These are phyloP conservation scores for Prunus salicina DNA, from an alignment of 306 rosid genomes.

Conservation along the genomic window DNA sequence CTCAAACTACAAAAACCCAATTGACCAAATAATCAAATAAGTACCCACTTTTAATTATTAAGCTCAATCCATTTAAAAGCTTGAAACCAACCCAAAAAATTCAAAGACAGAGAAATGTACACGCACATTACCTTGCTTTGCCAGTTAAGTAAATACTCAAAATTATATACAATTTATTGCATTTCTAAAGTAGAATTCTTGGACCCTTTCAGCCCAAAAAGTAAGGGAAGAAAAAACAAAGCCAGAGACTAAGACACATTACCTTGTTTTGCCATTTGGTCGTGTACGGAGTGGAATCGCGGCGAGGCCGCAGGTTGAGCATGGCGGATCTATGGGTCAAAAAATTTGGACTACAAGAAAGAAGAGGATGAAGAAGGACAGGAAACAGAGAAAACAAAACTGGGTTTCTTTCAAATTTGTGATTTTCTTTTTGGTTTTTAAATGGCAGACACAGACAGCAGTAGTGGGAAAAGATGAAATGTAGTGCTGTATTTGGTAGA, in stretches of 20 bases:
- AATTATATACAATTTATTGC: not conserved
- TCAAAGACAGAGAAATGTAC: not conserved
- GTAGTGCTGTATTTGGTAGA: constrained; percentile 59
- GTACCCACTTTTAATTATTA: not conserved
- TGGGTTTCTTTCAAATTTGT: constrained; percentile 16
- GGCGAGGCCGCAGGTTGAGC: constrained; percentile 94
- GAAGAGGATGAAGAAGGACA: not conserved
- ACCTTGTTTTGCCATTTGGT: constrained; percentile 93
- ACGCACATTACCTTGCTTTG: not conserved
- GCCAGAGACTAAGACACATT: constrained; percentile 14
- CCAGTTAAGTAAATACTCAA: not conserved
- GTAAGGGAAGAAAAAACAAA: not conserved
- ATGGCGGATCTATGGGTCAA: constrained; percentile 91
- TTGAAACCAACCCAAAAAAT: not conserved
- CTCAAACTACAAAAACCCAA: constrained; percentile 52
- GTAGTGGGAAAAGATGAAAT: not conserved
- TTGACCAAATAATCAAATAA: not conserved
- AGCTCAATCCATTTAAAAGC: not conserved
- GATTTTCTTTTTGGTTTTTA: not conserved
- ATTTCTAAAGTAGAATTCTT: not conserved
- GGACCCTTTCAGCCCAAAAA: not conserved
- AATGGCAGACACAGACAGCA: constrained; percentile 9
- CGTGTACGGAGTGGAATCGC: constrained; percentile 80
- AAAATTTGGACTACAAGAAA: not conserved
- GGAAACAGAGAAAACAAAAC: not conserved